Conservation (phyloP, 1,284 basidiomycete genomes). For the Meripilus lineatus region DNA sequence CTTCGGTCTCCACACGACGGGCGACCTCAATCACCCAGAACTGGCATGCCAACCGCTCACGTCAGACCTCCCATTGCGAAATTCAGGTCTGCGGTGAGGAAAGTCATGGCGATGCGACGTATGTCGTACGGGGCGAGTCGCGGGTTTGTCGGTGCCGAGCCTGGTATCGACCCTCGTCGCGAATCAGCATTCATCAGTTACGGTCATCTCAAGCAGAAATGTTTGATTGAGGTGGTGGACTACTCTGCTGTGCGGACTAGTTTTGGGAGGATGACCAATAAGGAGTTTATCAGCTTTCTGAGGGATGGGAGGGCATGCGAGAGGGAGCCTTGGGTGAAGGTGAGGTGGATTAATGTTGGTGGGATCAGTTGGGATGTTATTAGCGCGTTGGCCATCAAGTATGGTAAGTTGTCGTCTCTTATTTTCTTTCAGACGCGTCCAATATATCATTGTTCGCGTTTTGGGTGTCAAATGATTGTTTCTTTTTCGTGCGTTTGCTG, state of each 20-base stretch:
- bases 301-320: constrained; percentile 32
- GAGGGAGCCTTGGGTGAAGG: constrained; percentile 52
- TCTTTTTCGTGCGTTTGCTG: neutral
- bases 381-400: constrained; percentile 56
- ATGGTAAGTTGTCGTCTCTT: constrained; percentile 35
- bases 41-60: neutral
- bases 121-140: constrained; percentile 38
- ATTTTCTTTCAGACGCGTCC: constrained; percentile 5
- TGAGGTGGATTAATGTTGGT: constrained; percentile 68
- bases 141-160: constrained; percentile 50
- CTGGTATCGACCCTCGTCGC: constrained; percentile 55
- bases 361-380: constrained; percentile 72
- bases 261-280: constrained; percentile 49
- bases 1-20: neutral
- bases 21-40: neutral
- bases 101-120: constrained; percentile 53
- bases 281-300: constrained; percentile 49
- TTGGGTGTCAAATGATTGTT: neutral
- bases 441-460: neutral
- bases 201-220: constrained; percentile 50
- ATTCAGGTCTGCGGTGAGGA: constrained; percentile 47
- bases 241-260: constrained; percentile 52
- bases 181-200: constrained; percentile 45
- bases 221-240: constrained; percentile 57
- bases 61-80: constrained; percentile 15